Evolutionary conservation across 2,329 filamentous ascomycete genomes (phyloP).

Genomic region (Amauroascus niger): DNA sequence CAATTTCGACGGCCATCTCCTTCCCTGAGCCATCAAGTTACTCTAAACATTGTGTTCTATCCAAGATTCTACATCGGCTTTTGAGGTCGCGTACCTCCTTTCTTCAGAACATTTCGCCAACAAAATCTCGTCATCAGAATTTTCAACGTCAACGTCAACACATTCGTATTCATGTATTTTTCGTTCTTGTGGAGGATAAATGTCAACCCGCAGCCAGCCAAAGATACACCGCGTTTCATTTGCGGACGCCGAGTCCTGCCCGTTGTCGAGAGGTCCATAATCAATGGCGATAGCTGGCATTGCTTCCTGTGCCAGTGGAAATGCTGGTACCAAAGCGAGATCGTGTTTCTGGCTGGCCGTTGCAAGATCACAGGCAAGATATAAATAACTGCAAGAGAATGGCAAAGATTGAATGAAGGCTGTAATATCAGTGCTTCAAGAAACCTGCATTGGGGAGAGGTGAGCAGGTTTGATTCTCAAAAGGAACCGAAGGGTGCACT

Average conservation of each 20-base stretch:
- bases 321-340: background rate
- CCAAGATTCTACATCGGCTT: conserved; percentile 1
- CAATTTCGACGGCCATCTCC: too few species aligned
- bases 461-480: too few species aligned
- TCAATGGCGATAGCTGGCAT: background rate
- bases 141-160: conserved; percentile 8
- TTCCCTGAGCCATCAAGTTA: too few species aligned
- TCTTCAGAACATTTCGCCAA: background rate
- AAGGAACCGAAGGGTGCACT: too few species aligned
- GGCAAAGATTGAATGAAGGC: too few species aligned
- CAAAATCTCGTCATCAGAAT: too few species aligned
- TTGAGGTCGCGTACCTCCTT: background rate
- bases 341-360: background rate
- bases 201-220: conserved; percentile 23
- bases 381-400: too few species aligned
- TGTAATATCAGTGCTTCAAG: too few species aligned
- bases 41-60: background rate
- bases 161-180: conserved; percentile 13
- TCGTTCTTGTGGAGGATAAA: conserved; percentile 10
- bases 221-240: conserved; percentile 26
- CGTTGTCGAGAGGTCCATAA: conserved; percentile 8
- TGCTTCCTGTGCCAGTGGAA: background rate
- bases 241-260: conserved; percentile 18
- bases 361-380: too few species aligned
- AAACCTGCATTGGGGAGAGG: too few species aligned